Evolutionary conservation across 495 filamentous ascomycete species (phyloP).

Genomic region (Massariosphaeria phaeospora): DNA sequence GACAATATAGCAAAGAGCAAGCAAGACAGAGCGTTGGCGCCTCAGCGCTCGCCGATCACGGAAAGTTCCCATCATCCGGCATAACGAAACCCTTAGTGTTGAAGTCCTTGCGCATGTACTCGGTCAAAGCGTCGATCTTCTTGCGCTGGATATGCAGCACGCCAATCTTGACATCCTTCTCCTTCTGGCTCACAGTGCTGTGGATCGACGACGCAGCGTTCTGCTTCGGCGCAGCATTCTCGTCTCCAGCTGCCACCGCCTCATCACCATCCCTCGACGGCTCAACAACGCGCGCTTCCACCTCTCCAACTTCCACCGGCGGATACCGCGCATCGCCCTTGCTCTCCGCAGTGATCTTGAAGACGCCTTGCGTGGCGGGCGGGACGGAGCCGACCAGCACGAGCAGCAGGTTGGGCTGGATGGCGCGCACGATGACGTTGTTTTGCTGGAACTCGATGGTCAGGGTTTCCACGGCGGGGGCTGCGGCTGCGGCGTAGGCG

Average conservation of each 20-base stretch:
- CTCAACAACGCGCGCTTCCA: neutral
- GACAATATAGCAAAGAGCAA: no score
- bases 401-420: conserved; percentile 40
- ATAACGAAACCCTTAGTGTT: conserved; percentile 38
- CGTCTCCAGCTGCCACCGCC: neutral
- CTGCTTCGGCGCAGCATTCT: neutral
- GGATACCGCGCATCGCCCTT: conserved; percentile 37
- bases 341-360: conserved; percentile 36
- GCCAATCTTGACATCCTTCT: conserved; percentile 35
- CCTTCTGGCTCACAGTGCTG: conserved; percentile 31
- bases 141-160: conserved; percentile 39
- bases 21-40: no score
- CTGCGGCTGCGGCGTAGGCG: conserved; percentile 1
- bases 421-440: conserved; percentile 40
- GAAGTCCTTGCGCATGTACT: conserved; percentile 36
- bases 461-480: conserved; percentile 34
- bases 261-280: neutral
- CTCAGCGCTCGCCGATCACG: no score
- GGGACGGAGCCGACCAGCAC: conserved; percentile 42
- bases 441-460: conserved; percentile 38
- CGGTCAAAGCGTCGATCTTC: conserved; percentile 41
- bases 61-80: conserved; percentile 37
- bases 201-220: conserved; percentile 20
- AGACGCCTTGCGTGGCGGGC: conserved; percentile 31
- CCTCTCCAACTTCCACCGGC: conserved; percentile 4